Base-by-base conservation (phyloP, 257 asterid genomes). In the Jacaranda mimosifolia region DNA sequence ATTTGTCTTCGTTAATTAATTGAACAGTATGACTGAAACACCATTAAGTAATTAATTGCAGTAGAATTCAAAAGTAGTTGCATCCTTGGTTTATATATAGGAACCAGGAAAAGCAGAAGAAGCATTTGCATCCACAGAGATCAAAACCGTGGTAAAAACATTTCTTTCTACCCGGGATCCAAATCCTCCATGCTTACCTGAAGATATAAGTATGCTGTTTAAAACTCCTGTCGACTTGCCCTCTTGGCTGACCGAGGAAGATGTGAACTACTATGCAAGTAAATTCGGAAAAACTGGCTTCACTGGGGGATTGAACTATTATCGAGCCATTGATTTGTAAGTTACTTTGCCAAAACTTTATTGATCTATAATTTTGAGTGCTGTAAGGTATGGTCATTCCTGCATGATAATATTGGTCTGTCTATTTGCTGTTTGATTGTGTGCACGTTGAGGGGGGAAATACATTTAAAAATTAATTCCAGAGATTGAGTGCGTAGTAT, bases 221-320 rank as follows among this genome's bases (percentile, higher is more conserved):
- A 52, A 52, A 6, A 18, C 7, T 55, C 32, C 32, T 17, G 7
- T 35, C 5, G 59, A 42, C 0, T 14, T 74, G 73, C 85, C 79
- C 10, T 59, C 76, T 9, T 84, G 85, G 83, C 57, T 84, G 10
- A 63, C 85, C 4, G 77, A 81, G 64, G 81, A 73, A 45, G 85
- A 78, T 3, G 18, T 84, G 21, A 77, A 77, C 26, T 77, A 77
- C 35, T 81, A 68, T n/a, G 74, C 79, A 3, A 40, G 39, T 14
- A 81, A 77, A 68, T 80, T 52, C 65, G 62, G 73, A 56, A 19
- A 46, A 43, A 53, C 72, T 35, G 83, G 83, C 19, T 84, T 80
- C 52, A 80, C 83, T 3, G 81, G 85, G 15, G 83, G 53, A 68
- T 32, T 84, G 51, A 84, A 80, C 75, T 84, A 80, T 67, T 84